These are phyloP conservation scores for Cyphellophora attinorum DNA, from an alignment of 2,329 filamentous ascomycete genomes.

Conservation along the genomic window DNA sequence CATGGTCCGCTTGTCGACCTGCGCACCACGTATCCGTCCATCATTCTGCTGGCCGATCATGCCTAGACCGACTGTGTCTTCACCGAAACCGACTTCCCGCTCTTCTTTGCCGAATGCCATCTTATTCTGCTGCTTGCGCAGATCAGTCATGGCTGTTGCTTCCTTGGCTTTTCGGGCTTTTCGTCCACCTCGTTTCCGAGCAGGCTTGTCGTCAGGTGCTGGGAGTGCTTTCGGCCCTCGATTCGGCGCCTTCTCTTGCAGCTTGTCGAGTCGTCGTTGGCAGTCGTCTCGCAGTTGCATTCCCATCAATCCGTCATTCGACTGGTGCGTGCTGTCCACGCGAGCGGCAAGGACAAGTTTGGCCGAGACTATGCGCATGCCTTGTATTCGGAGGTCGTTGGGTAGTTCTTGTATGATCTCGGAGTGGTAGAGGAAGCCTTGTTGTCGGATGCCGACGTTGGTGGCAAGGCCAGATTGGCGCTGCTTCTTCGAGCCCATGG, in stretches of 20 bases:
- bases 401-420: conserved; percentile 79
- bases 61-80: conserved; percentile 76
- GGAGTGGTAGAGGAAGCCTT: conserved; percentile 88
- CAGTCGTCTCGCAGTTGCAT: conserved; percentile 74
- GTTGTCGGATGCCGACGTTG: conserved; percentile 80
- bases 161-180: conserved; percentile 92
- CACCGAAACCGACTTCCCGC: conserved; percentile 83
- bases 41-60: conserved; percentile 90
- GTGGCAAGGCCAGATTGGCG: conserved; percentile 76
- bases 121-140: conserved; percentile 91
- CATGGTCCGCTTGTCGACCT: conserved; percentile 86
- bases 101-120: conserved; percentile 96
- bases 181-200: conserved; percentile 82
- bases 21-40: conserved; percentile 76
- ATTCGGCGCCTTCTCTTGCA: conserved; percentile 84
- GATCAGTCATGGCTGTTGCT: conserved; percentile 90
- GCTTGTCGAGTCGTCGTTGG: conserved; percentile 77
- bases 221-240: conserved; percentile 79
- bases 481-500: conserved; percentile 82
- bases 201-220: conserved; percentile 89
- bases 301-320: conserved; percentile 71
- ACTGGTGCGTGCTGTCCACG: conserved; percentile 76
- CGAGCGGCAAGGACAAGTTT: conserved; percentile 92
- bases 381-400: conserved; percentile 79
- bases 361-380: conserved; percentile 85